Evolutionary conservation across 345 rosid species (phyloP).

Genomic region (Populus tremula): DNA sequence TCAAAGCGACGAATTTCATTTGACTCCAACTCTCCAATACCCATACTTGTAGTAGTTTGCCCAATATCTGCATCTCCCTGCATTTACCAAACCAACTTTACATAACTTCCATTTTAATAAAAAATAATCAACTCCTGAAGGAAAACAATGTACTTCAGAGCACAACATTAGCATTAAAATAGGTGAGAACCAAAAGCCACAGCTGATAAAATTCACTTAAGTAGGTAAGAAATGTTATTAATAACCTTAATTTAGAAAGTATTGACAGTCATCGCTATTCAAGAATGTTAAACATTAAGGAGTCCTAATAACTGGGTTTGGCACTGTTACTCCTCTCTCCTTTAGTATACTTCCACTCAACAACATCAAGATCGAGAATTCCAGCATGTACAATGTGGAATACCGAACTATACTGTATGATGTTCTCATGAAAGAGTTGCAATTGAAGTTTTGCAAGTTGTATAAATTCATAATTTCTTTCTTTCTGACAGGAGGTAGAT

Average conservation of each 20-base stretch:
- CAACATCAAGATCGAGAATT: background rate
- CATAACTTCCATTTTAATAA: constrained; percentile 13
- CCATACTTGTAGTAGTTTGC: constrained; percentile 33
- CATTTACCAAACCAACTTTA: constrained; percentile 22
- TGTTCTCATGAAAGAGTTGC: background rate
- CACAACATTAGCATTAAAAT: background rate
- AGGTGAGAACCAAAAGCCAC: background rate
- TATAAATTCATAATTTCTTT: background rate
- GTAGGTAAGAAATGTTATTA: background rate
- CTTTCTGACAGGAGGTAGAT: background rate
- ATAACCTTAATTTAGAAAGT: background rate
- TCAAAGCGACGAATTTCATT: constrained; percentile 75
- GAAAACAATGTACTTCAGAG: background rate
- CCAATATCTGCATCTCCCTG: constrained; percentile 51
- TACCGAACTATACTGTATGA: background rate
- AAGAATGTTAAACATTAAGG: background rate
- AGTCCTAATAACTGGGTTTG: background rate
- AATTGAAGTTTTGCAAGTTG: background rate
- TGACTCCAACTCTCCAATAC: constrained; percentile 44
- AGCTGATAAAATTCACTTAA: background rate
- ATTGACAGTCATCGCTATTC: background rate
- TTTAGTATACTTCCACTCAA: background rate
- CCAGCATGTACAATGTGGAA: background rate
- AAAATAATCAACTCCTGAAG: constrained; percentile 1
- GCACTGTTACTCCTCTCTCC: background rate